Evolutionary conservation across 192 early-diverging fungal genomes (phyloP).

Genomic region (Geranomyces michiganensis): DNA sequence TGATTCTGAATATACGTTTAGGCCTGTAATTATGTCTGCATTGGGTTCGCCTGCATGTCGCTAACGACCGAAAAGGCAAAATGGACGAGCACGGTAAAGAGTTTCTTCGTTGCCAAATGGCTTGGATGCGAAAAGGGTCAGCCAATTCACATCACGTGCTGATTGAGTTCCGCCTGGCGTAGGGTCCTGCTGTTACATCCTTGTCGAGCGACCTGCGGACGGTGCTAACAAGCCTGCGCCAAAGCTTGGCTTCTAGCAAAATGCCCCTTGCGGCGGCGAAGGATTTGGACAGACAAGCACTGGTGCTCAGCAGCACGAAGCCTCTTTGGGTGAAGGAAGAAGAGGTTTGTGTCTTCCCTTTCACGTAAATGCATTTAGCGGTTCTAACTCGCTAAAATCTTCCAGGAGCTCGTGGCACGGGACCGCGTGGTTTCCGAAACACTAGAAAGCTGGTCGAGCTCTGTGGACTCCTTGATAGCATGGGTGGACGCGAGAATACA

Average conservation of each 20-base stretch:
- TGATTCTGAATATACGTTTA: background rate
- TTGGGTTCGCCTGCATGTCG: background rate
- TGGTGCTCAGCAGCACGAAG: no score
- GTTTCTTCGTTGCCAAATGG: background rate
- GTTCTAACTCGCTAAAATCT: no score
- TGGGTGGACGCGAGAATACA: background rate
- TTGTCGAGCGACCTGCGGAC: no score
- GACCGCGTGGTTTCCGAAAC: background rate
- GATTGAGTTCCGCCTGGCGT: background rate
- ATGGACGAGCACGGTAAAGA: background rate
- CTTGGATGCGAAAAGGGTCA: background rate
- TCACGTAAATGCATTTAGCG: background rate
- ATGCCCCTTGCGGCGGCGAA: no score
- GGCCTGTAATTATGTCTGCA: slow-evolving; percentile 15
- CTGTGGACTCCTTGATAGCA: background rate
- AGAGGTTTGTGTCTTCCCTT: background rate
- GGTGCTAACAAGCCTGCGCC: no score
- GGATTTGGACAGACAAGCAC: no score
- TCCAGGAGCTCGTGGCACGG: background rate
- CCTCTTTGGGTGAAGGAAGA: no score
- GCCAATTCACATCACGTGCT: background rate
- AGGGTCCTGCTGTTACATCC: no score
- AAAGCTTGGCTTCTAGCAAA: no score
- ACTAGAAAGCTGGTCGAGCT: background rate
- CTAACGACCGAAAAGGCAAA: background rate